Conservation (phyloP, 2,329 filamentous ascomycete genomes). For the Hypoxylon sp. region DNA sequence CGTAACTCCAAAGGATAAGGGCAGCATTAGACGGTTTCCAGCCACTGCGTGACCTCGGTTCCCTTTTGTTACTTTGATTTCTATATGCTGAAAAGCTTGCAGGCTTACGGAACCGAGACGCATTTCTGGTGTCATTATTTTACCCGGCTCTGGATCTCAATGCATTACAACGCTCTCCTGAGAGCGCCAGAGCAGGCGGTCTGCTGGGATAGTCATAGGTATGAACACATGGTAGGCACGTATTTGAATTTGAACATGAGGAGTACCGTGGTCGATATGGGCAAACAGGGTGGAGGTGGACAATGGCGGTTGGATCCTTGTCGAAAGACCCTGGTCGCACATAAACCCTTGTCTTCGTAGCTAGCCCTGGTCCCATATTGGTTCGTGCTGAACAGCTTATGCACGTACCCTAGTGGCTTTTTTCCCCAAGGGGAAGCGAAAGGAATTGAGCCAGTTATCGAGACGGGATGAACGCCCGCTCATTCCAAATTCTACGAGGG, state of each 20-base stretch:
- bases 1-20: constrained; percentile 26
- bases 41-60: constrained; percentile 37
- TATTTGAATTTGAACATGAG: constrained; percentile 37
- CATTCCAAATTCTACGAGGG: constrained; percentile 41
- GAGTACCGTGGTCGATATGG: constrained; percentile 21
- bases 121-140: constrained; percentile 38
- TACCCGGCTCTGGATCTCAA: constrained; percentile 42
- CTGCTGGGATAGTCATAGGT: constrained; percentile 24
- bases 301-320: constrained; percentile 43
- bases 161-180: constrained; percentile 38
- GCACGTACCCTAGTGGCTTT: constrained; percentile 39
- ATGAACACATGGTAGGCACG: constrained; percentile 33
- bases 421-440: constrained; percentile 44
- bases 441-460: constrained; percentile 31
- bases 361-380: constrained; percentile 27
- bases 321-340: constrained; percentile 24
- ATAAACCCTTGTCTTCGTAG: constrained; percentile 29
- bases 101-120: constrained; percentile 27
- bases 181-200: constrained; percentile 33
- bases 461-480: constrained; percentile 21
- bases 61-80: constrained; percentile 31
- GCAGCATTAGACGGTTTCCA: constrained; percentile 34
- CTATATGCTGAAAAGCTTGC: neutral
- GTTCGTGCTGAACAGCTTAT: constrained; percentile 36
- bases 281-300: constrained; percentile 19